Percentiles rank a stretch among this genome's conserved stretches.
Conservation (phyloP, 768 basidiomycete genomes). For the Mycena albidolilacea region DNA sequence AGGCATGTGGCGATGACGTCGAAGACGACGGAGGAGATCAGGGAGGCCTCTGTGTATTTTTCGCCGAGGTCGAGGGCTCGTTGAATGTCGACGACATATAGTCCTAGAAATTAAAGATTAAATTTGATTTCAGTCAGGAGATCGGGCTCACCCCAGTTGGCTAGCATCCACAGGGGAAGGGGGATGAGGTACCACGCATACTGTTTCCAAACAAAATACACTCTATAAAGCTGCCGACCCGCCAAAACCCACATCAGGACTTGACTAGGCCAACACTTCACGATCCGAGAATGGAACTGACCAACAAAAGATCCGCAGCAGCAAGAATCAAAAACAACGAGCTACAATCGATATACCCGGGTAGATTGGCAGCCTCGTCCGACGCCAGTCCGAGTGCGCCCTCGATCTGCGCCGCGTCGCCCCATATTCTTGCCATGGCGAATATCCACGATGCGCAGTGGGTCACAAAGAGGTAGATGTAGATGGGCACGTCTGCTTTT, state of each 20-base stretch:
- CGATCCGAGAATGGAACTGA: constrained; percentile 20
- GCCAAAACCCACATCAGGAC: constrained; percentile 21
- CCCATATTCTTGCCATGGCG: constrained; percentile 30
- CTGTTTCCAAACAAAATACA: constrained; percentile 25
- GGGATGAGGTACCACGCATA: constrained; percentile 7
- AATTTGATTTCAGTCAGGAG: constrained; percentile 1
- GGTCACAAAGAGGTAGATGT: constrained; percentile 33
- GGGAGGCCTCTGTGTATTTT: constrained; percentile 7
- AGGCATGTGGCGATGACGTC: constrained; percentile 7
- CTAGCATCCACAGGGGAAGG: not conserved
- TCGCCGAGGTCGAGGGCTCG: constrained; percentile 5
- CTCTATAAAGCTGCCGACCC: constrained; percentile 29
- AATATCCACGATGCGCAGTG: constrained; percentile 34
- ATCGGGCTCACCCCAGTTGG: constrained; percentile 4
- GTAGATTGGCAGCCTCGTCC: constrained; percentile 24
- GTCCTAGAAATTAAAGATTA: constrained; percentile 4
- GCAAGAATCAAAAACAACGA: constrained; percentile 30
- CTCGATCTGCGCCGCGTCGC: constrained; percentile 7
- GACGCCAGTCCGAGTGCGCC: constrained; percentile 24
- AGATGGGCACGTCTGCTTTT: constrained; percentile 27
- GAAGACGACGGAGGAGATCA: constrained; percentile 4
- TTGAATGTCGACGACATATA: constrained; percentile 8
- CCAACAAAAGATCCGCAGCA: constrained; percentile 32
- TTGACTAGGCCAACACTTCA: not conserved
- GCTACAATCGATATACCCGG: constrained; percentile 31